These are phyloP conservation scores for Termitomyces sp. DNA, from an alignment of 768 basidiomycete species.

Conservation along the genomic window DNA sequence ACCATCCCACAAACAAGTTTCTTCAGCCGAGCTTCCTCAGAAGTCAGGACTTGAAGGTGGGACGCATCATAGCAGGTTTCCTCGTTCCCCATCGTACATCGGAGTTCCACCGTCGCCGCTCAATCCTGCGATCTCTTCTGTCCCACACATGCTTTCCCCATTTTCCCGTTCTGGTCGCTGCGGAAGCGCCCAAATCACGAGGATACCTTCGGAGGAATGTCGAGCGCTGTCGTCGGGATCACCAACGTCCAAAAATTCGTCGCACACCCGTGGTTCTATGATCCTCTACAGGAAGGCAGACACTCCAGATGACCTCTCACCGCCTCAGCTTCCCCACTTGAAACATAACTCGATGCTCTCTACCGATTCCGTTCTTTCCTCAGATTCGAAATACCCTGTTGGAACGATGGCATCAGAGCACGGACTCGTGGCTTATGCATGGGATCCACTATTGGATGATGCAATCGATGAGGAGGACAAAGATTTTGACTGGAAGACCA, in stretches of 20 bases:
- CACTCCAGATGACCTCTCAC: slow-evolving; percentile 26
- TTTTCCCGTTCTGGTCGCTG: slow-evolving; percentile 16
- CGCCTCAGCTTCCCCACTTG: slow-evolving; percentile 19
- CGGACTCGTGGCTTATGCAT: slow-evolving; percentile 56
- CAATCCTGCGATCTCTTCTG: slow-evolving; percentile 9
- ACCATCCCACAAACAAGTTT: neutral
- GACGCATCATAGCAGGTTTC: slow-evolving; percentile 2
- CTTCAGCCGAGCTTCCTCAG: neutral
- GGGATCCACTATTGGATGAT: slow-evolving; percentile 41
- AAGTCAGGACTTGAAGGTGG: neutral
- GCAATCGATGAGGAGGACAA: slow-evolving; percentile 53
- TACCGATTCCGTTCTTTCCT: slow-evolving; percentile 37
- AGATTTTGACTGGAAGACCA: slow-evolving; percentile 32
- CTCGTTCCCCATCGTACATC: slow-evolving; percentile 8
- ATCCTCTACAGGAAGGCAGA: slow-evolving; percentile 30
- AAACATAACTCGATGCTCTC: slow-evolving; percentile 28
- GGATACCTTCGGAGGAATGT: slow-evolving; percentile 18
- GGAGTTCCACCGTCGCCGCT: slow-evolving; percentile 11
- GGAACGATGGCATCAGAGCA: slow-evolving; percentile 19
- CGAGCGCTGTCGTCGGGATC: slow-evolving; percentile 10
- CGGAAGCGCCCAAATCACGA: slow-evolving; percentile 9
- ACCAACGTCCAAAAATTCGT: neutral
- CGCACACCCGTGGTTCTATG: slow-evolving; percentile 23
- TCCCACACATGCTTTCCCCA: slow-evolving; percentile 11
- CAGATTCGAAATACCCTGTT: slow-evolving; percentile 64